A percentile compares a stretch with the other conserved stretches of the same genome.
phyloP scores from a whole-genome alignment of 2,329 filamentous ascomycete genomes.

The Sclerotinia sclerotiorum region DNA sequence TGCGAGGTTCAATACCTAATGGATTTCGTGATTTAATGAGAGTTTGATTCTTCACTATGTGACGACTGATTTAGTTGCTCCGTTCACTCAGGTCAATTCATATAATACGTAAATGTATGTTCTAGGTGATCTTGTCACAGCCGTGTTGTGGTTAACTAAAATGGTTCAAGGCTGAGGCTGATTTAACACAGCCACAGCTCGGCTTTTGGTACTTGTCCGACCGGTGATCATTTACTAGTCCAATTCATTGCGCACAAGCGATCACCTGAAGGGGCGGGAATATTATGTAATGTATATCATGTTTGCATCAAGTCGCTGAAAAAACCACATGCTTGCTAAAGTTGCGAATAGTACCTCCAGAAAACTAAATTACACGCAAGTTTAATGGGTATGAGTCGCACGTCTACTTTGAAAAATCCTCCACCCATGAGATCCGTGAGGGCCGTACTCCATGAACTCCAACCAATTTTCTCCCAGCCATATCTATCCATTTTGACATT shows the following conservation, averaged over 20 bases:
- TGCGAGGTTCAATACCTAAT: background rate
- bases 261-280: background rate
- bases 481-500: background rate
- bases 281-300: background rate
- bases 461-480: constrained; percentile 11
- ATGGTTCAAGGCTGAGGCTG: constrained; percentile 6
- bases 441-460: constrained; percentile 21
- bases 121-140: constrained; percentile 2
- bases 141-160: background rate
- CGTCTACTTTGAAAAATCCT: constrained; percentile 1
- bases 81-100: background rate
- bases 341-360: background rate
- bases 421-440: background rate
- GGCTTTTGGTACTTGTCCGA: background rate
- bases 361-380: background rate
- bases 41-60: background rate
- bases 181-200: constrained; percentile 10
- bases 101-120: background rate
- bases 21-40: background rate
- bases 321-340: background rate
- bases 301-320: background rate
- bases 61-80: background rate
- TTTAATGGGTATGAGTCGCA: constrained; percentile 20
- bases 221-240: background rate
- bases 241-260: background rate